A percentile compares a stretch with the other conserved stretches of the same genome.
Conservation (phyloP, 331 rosid genomes). For the Pyracantha coccinea region DNA sequence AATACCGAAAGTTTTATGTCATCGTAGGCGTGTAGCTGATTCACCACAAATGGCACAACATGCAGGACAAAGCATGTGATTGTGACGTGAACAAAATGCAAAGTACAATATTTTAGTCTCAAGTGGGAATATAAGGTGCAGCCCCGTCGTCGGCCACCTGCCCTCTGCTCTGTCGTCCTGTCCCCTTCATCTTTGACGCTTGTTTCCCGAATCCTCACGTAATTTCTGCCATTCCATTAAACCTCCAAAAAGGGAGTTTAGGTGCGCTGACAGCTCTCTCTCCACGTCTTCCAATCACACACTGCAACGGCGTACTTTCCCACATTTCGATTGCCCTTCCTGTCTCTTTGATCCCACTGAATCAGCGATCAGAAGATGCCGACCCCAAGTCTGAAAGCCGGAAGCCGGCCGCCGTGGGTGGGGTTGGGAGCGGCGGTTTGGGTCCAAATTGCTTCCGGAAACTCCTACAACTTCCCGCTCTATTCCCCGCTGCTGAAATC, state of each 20-base stretch:
- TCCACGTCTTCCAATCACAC: neutral
- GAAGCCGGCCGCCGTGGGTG: constrained; percentile 90
- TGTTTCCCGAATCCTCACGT: neutral
- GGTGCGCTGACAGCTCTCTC: neutral
- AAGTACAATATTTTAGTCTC: neutral
- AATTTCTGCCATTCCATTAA: neutral
- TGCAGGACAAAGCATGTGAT: too few species aligned
- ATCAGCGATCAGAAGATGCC: constrained; percentile 24
- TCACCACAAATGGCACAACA: too few species aligned
- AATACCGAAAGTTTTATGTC: too few species aligned
- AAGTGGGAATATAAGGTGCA: rapidly evolving
- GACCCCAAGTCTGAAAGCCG: constrained; percentile 45
- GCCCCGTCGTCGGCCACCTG: neutral
- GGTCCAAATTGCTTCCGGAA: constrained; percentile 57
- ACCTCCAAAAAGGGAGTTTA: neutral
- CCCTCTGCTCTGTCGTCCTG: neutral
- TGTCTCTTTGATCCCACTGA: neutral
- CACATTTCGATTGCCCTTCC: neutral
- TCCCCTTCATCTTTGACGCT: neutral
- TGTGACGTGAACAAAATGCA: too few species aligned
- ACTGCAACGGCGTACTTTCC: neutral
- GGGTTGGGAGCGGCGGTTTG: constrained; percentile 85
- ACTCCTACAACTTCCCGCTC: constrained; percentile 59
- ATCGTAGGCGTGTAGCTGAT: too few species aligned
- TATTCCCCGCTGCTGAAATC: constrained; percentile 64